Conservation (phyloP, 1,284 basidiomycete species). For the Moniliella sp. region DNA sequence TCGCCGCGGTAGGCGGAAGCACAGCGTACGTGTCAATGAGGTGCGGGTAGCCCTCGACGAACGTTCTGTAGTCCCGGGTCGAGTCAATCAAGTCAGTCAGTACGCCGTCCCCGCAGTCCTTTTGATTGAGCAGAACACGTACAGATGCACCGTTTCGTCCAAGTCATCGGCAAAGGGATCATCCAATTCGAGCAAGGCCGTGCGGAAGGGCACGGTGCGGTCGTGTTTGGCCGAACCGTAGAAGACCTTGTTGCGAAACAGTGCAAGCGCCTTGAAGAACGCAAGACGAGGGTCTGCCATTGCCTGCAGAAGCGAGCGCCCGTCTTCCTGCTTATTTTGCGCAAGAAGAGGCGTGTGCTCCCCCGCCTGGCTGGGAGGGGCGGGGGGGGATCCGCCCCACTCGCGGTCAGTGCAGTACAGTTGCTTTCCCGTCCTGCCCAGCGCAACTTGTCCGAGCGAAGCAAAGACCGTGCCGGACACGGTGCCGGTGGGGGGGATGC, state of each 20-base stretch:
- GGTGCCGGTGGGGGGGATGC: constrained; percentile 39
- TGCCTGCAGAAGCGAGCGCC: constrained; percentile 10
- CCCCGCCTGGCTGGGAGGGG: too few species aligned
- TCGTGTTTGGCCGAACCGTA: constrained; percentile 53
- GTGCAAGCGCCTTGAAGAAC: constrained; percentile 53
- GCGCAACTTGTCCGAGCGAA: constrained; percentile 48
- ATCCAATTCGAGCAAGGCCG: constrained; percentile 9
- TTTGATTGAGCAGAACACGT: constrained; percentile 1
- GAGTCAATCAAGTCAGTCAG: not conserved
- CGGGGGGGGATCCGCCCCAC: constrained; percentile 3
- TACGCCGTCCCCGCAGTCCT: constrained; percentile 2
- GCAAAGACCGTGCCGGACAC: constrained; percentile 45
- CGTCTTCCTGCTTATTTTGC: not conserved
- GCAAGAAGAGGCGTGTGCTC: not conserved
- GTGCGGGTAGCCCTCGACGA: not conserved
- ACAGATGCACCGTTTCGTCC: too few species aligned
- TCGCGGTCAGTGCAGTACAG: constrained; percentile 34
- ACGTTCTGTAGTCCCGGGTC: not conserved
- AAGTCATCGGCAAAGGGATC: too few species aligned
- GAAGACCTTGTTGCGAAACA: constrained; percentile 51
- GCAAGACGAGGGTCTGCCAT: constrained; percentile 41
- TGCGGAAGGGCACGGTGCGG: constrained; percentile 19
- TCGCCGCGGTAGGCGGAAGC: not conserved
- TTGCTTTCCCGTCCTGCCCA: constrained; percentile 67
- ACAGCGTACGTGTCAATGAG: not conserved